These are phyloP conservation scores for Globisporangium parvum DNA, from an alignment of 352 stramenopile species.

Conservation along the genomic window DNA sequence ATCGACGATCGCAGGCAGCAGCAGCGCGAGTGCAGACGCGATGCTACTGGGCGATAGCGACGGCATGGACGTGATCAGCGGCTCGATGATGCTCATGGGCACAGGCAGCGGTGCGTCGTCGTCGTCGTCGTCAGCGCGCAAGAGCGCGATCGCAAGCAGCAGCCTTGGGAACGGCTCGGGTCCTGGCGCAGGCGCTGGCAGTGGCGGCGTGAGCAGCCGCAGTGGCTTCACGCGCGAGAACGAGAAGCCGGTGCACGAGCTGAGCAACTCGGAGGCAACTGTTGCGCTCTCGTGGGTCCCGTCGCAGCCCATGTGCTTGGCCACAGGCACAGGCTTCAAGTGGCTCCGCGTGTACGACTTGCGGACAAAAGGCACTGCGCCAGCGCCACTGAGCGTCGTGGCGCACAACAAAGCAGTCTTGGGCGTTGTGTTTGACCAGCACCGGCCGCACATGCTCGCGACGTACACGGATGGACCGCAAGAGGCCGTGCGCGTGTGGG, in stretches of 20 bases:
- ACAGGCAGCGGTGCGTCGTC: too few species aligned
- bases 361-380: constrained; percentile 26
- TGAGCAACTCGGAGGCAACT: constrained; percentile 81
- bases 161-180: constrained; percentile 14
- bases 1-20: constrained; percentile 17
- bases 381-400: constrained; percentile 64
- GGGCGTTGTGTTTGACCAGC: constrained; percentile 74
- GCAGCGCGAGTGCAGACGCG: constrained; percentile 20
- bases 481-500: constrained; percentile 83
- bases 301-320: constrained; percentile 71
- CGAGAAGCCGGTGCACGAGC: constrained; percentile 66
- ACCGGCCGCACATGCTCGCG: constrained; percentile 74
- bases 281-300: constrained; percentile 81
- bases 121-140: not conserved
- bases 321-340: constrained; percentile 83
- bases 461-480: constrained; percentile 81
- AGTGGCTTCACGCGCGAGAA: constrained; percentile 22
- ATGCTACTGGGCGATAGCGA: constrained; percentile 23
- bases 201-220: constrained; percentile 1
- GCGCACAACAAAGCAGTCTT: constrained; percentile 83
- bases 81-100: constrained; percentile 14
- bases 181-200: constrained; percentile 7
- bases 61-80: constrained; percentile 15
- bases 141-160: not conserved
- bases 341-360: constrained; percentile 85